Percentiles rank a stretch among this genome's conserved stretches.
Conservation (phyloP, 306 rosid genomes). For the Cucurbita ficifolia region DNA sequence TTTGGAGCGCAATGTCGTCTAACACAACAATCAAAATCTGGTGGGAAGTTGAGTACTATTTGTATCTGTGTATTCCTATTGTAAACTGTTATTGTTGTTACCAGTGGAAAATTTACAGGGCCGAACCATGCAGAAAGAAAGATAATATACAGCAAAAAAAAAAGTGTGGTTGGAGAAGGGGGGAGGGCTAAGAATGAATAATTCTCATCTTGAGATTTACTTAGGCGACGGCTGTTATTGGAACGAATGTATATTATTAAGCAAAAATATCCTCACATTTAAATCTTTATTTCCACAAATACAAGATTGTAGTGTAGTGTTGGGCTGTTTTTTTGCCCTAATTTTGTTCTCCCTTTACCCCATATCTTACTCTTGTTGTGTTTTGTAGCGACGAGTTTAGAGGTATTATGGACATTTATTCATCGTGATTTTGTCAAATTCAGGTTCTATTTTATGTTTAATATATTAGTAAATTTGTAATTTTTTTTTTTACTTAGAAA, state of each 20-base stretch:
- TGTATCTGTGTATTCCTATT: constrained; percentile 39
- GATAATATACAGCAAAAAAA: background rate
- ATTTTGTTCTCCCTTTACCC: background rate
- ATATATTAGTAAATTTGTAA: too few relatives aligned
- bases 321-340: background rate
- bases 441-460: too few relatives aligned
- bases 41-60: background rate
- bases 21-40: background rate
- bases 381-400: background rate
- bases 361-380: background rate
- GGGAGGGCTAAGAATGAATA: constrained; percentile 15
- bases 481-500: too few relatives aligned
- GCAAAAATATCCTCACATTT: background rate
- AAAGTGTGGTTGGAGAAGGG: constrained; percentile 1
- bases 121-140: background rate
- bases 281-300: background rate
- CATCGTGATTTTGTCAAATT: background rate
- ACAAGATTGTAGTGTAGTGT: background rate
- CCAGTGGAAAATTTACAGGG: background rate
- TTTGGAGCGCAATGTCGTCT: constrained; percentile 16
- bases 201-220: constrained; percentile 65
- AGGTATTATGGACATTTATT: background rate
- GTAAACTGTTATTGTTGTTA: constrained; percentile 10
- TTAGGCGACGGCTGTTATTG: constrained; percentile 7
- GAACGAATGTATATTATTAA: constrained; percentile 26